Evolutionary conservation across 2,329 filamentous ascomycete species (phyloP).

Genomic region (Arachnopeziza araneosa): DNA sequence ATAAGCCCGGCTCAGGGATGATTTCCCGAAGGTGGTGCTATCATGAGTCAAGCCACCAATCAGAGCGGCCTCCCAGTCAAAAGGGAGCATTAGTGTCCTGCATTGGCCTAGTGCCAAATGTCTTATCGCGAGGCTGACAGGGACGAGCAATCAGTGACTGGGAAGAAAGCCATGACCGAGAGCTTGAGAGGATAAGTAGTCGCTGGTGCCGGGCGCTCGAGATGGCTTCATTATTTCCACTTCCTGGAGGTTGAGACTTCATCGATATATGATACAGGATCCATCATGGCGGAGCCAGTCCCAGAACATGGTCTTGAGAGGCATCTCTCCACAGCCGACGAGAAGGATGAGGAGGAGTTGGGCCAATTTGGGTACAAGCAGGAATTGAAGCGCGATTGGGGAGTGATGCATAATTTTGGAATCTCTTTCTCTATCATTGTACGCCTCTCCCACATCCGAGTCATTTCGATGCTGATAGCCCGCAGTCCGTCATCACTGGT

Average conservation of each 20-base stretch:
- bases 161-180: conserved; percentile 2
- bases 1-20: neutral
- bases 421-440: conserved; percentile 58
- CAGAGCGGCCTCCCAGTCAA: neutral
- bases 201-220: conserved; percentile 4
- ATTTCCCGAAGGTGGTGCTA: neutral
- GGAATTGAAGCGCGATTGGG: conserved; percentile 52
- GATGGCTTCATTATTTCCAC: neutral
- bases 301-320: conserved; percentile 10
- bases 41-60: neutral
- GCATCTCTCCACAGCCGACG: conserved; percentile 12
- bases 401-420: conserved; percentile 54
- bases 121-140: conserved; percentile 15
- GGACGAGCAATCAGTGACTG: conserved; percentile 5
- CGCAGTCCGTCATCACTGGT: conserved; percentile 51
- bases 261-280: neutral
- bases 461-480: neutral
- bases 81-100: neutral
- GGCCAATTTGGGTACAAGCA: conserved; percentile 56
- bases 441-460: conserved; percentile 19
- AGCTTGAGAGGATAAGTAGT: conserved; percentile 9
- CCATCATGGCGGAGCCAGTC: conserved; percentile 3
- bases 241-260: neutral
- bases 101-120: conserved; percentile 2
- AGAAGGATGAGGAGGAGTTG: conserved; percentile 43